phyloP scores from a whole-genome alignment of 2,329 filamentous ascomycete species.

The Colletotrichum sp. region DNA sequence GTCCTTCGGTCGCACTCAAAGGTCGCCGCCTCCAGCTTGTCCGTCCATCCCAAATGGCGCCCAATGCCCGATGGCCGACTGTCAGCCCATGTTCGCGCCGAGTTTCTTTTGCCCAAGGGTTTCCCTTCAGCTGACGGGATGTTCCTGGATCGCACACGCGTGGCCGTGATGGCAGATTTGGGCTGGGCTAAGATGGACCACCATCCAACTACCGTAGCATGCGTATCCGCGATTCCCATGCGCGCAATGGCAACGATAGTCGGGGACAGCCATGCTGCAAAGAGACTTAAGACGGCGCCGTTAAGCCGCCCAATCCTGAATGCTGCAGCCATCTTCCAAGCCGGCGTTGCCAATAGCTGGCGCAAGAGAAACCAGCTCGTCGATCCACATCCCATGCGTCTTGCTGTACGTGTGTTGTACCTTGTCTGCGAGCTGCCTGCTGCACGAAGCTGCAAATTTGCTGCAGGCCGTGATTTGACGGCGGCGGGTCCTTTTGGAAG shows the following conservation, averaged over 20 bases:
- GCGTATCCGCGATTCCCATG: slow-evolving; percentile 1
- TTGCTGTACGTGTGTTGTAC: neutral
- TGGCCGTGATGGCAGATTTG: neutral
- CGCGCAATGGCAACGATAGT: neutral
- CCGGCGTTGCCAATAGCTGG: neutral
- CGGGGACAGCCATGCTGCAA: neutral
- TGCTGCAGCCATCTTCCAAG: slow-evolving; percentile 8
- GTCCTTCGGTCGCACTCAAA: neutral
- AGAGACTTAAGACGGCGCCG: neutral
- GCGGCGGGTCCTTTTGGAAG: neutral
- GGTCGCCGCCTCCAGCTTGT: neutral
- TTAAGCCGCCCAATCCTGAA: neutral
- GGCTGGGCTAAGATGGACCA: neutral
- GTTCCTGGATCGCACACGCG: slow-evolving; percentile 3
- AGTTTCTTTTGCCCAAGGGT: neutral
- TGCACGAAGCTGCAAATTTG: slow-evolving; percentile 8
- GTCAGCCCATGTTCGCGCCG: slow-evolving; percentile 1
- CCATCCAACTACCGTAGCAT: neutral
- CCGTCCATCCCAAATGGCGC: slow-evolving; percentile 1
- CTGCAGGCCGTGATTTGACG: slow-evolving; percentile 4
- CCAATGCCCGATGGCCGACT: neutral
- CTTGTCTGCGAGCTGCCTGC: neutral
- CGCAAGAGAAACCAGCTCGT: neutral
- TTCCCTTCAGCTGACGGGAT: neutral
- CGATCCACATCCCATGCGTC: slow-evolving; percentile 10